Evolutionary conservation across 1,284 basidiomycete genomes (phyloP).

Genomic region (Mrakiaceae sp.): DNA sequence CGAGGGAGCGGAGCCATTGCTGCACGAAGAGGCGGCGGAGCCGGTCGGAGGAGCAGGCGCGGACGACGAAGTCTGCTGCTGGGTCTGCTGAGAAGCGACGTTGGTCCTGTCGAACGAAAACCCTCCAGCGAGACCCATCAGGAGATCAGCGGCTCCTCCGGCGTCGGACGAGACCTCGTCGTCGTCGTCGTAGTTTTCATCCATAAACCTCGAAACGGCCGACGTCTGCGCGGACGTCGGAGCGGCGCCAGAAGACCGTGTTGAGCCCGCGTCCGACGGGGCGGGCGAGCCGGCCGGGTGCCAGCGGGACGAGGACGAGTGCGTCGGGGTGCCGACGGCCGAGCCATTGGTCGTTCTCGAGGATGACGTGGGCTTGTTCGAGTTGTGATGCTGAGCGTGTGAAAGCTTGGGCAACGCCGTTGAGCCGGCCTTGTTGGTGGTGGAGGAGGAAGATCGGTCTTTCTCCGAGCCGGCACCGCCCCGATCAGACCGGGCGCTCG

Average conservation of each 20-base stretch:
- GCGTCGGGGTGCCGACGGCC: too few species aligned
- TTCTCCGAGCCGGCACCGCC: too few species aligned
- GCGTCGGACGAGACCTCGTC: slow-evolving; percentile 13
- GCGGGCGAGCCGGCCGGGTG: neutral
- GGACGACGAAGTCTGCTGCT: neutral
- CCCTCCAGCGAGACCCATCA: slow-evolving; percentile 18
- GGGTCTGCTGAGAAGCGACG: neutral
- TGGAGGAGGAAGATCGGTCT: too few species aligned
- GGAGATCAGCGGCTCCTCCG: slow-evolving; percentile 15
- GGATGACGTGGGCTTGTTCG: too few species aligned
- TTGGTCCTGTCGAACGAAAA: slow-evolving; percentile 12
- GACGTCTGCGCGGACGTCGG: neutral
- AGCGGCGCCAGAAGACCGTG: neutral
- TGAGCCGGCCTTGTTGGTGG: too few species aligned
- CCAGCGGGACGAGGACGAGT: neutral
- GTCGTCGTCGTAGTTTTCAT: slow-evolving; percentile 18
- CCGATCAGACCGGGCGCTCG: too few species aligned
- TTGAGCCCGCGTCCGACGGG: neutral
- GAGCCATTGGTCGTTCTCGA: too few species aligned
- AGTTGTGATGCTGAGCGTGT: too few species aligned
- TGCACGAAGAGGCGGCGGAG: neutral
- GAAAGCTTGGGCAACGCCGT: too few species aligned
- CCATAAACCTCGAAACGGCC: slow-evolving; percentile 2
- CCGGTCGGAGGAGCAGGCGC: neutral
- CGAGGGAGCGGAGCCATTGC: neutral